A percentile compares a stretch with the other conserved stretches of the same genome.
phyloP scores from a whole-genome alignment of 2,329 filamentous ascomycete genomes.

The Coniochaeta prunicola region DNA sequence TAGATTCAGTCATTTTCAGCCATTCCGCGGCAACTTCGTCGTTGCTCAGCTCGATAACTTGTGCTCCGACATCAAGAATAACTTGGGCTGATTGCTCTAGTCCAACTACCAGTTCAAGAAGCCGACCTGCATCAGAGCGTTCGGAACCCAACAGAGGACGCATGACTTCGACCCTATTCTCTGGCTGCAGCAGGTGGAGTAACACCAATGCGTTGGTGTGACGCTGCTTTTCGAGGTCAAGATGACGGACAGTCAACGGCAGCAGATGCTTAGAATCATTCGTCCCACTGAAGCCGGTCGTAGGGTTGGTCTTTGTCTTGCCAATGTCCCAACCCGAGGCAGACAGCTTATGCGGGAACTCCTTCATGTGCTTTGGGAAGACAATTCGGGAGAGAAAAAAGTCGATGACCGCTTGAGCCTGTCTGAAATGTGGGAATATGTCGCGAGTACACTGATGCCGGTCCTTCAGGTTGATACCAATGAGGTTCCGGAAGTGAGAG shows the following conservation, averaged over 20 bases:
- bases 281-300: constrained; percentile 64
- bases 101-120: constrained; percentile 36
- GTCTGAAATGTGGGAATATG: constrained; percentile 46
- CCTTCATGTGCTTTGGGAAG: constrained; percentile 54
- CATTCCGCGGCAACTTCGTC: constrained; percentile 43
- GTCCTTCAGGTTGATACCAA: constrained; percentile 54
- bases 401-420: constrained; percentile 49
- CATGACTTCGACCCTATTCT: constrained; percentile 36
- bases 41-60: constrained; percentile 59
- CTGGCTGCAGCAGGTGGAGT: constrained; percentile 43
- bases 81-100: constrained; percentile 41
- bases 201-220: constrained; percentile 65
- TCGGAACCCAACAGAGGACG: constrained; percentile 17
- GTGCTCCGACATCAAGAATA: constrained; percentile 64
- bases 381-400: constrained; percentile 54
- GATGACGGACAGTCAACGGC: constrained; percentile 47
- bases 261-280: constrained; percentile 55
- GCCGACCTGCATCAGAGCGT: constrained; percentile 18
- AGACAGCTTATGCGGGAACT: constrained; percentile 57
- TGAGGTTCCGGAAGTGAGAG: constrained; percentile 28
- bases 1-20: constrained; percentile 28
- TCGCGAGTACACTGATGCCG: constrained; percentile 31
- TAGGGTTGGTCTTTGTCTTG: constrained; percentile 34
- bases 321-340: constrained; percentile 63
- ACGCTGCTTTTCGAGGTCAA: constrained; percentile 43